Evolutionary conservation across 2,329 filamentous ascomycete genomes (phyloP), one percentile per base, ranked within the genome.

Genomic region (Ceratocystiopsis sp.): DNA sequence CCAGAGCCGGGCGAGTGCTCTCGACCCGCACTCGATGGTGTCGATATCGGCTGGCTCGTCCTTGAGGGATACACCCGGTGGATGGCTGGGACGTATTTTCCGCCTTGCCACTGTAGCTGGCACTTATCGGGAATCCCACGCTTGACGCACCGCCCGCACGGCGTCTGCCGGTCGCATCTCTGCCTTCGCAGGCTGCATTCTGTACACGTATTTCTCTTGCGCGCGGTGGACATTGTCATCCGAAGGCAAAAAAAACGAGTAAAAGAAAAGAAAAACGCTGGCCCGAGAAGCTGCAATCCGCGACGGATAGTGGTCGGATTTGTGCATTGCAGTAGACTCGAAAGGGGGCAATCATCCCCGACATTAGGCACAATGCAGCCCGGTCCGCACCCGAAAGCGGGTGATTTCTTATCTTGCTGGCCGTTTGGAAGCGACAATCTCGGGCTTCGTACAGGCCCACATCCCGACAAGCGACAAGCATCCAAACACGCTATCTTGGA

Each of bases 51-150:
- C 18, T 33, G 25, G 38, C 19, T 25, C 33, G 38, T 21, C 25
- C 38, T 17, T 17, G 38, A 40, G 38, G 38, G 38, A n/a, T 40
- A 40, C 25, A n/a, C 21, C 25, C 25, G 38, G 32, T 40, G 38
- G 4, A 40, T 33, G 2, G 21, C 38, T 21, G 38, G 38, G 25
- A 21, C 25, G 38, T 40, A 40, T 40, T 25, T 15, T 33, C 38
- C 38, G 13, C 38, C 25, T 21, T 40, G 38, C 38, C 38, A 40
- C 25, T 40, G 25, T 25, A 40, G n/a, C 38, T 40, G 38, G n/a
- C 38, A 40, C 38, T 40, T 40, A 33, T 40, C 38, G 38, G 38
- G 38, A 33, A 40, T 40, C 38, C 38, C 38, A 18, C 38, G 38
- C 38, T 40, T 40, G 14, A 40, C 38, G 38, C 38, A 40, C 25